Evolutionary conservation across 768 basidiomycete species (phyloP), one percentile per base, ranked within the genome.

Genomic region (Pisolithus microcarpus): DNA sequence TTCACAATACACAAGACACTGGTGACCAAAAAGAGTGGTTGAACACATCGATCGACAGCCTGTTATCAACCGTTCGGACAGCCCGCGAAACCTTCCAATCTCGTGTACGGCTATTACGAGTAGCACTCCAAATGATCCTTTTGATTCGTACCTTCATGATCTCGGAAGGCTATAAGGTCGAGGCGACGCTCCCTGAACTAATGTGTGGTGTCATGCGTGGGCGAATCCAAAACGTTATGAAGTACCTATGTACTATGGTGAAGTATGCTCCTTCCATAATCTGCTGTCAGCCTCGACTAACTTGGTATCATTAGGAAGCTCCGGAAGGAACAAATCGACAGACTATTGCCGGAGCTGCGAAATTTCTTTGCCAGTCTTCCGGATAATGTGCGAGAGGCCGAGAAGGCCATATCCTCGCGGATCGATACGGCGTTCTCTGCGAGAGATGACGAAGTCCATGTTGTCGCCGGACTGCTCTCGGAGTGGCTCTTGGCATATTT

Each of bases 401-500:
- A 80, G 52, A 62, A 62, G 39, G 69, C 57, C 34, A 50, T 65
- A 26, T 49, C 62, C 46, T 59, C 67, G 11, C 65, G 38, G 15
- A 55, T 69, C 38, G 39, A 54, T 23, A 40, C 51, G 7, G 67
- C 60, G 38, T 46, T 56, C 28, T 54, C 56, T 49, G 49, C 55
- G 16, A 57, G 51, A 6, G 54, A 10, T 2, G 43, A 53, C 42
- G 55, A 49, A 38, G 57, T 23, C 3, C 48, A 44, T 50, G 46
- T 45, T 62, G 28, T 66, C 1, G 64, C 58, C 0, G 65, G 62
- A 15, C 53, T 46, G 0, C 23, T 84, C 24, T 72, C 74, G 0
- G 68, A 73, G 7, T 84, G 80, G 82, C 52, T 87, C 0, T 63
- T 66, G 6, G 63, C 64, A 0, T 82, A 77, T 52, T 66, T 84